A percentile compares a stretch with the other conserved stretches of the same genome.
Conservation (phyloP, 2,329 filamentous ascomycete genomes). For the Sclerotinia spermophila region DNA sequence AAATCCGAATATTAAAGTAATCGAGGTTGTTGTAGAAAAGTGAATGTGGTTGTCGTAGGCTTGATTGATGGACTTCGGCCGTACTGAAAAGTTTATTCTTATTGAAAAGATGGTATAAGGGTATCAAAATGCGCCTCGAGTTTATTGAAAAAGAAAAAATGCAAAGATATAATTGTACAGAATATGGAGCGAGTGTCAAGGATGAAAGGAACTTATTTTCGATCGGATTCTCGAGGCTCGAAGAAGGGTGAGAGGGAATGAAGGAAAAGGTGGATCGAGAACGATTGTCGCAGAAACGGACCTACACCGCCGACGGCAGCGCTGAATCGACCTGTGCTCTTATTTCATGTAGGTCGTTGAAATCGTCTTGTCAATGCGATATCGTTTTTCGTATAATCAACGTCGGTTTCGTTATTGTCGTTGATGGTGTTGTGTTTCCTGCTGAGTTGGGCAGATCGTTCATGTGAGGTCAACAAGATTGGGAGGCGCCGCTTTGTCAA, state of each 20-base stretch:
- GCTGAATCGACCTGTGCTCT: conserved; percentile 18
- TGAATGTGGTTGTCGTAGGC: not conserved
- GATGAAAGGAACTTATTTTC: conserved; percentile 14
- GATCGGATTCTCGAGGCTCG: conserved; percentile 17
- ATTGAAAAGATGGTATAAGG: conserved; percentile 5
- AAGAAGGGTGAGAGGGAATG: conserved; percentile 14
- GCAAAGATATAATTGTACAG: not conserved
- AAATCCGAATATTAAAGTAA: conserved; percentile 15
- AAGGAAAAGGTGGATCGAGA: conserved; percentile 21
- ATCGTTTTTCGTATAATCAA: conserved; percentile 9
- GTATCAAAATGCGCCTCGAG: conserved; percentile 18
- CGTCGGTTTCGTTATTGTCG: conserved; percentile 24
- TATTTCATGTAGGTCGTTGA: conserved; percentile 26
- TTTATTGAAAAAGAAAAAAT: not conserved
- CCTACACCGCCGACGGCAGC: conserved; percentile 26
- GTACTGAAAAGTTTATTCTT: conserved; percentile 3
- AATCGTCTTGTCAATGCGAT: conserved; percentile 20
- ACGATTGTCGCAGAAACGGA: conserved; percentile 24
- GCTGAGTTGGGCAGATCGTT: conserved; percentile 1
- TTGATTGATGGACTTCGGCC: not conserved
- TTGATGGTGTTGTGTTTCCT: conserved; percentile 23
- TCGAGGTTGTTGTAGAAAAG: conserved; percentile 3
- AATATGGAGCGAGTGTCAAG: conserved; percentile 1
- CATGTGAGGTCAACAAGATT: conserved; percentile 13
- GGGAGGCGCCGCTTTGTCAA: conserved; percentile 12